These are phyloP conservation scores for Biscogniauxia sp. DNA, from an alignment of 2,329 filamentous ascomycete species.

Conservation along the genomic window DNA sequence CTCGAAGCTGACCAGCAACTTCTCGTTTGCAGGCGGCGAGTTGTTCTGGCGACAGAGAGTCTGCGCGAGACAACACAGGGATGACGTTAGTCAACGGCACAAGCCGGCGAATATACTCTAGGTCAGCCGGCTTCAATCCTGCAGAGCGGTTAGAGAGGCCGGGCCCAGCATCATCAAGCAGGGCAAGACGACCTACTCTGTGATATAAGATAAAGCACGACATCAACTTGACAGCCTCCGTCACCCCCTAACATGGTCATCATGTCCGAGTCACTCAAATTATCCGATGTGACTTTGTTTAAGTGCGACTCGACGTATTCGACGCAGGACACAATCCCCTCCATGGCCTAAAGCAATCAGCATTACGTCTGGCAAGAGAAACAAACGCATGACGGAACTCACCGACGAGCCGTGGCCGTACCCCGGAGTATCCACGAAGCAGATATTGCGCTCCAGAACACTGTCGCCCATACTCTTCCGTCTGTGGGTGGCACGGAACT, in stretches of 20 bases:
- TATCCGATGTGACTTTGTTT: conserved; percentile 58
- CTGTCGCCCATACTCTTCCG: conserved; percentile 72
- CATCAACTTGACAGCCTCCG: conserved; percentile 81
- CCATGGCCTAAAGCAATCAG: conserved; percentile 39
- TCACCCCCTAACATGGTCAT: conserved; percentile 75
- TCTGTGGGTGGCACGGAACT: conserved; percentile 55
- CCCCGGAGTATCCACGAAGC: conserved; percentile 84
- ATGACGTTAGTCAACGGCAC: conserved; percentile 78
- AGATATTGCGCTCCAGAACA: conserved; percentile 86
- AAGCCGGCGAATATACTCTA: conserved; percentile 69
- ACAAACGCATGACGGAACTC: conserved; percentile 27
- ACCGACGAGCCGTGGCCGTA: conserved; percentile 54
- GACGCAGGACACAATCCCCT: conserved; percentile 58
- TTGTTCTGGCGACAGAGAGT: conserved; percentile 61
- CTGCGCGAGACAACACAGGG: conserved; percentile 75
- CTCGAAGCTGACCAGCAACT: conserved; percentile 54
- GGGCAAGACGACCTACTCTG: conserved; percentile 54
- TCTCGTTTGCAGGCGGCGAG: conserved; percentile 58
- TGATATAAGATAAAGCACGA: conserved; percentile 77
- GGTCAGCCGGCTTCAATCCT: conserved; percentile 62
- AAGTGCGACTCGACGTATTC: conserved; percentile 73
- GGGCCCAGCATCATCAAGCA: not conserved
- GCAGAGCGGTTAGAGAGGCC: conserved; percentile 3
- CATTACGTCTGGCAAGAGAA: not conserved
- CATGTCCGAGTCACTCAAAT: conserved; percentile 71